Percentiles rank a stretch among this genome's conserved stretches.
phyloP scores from a whole-genome alignment of 2,329 filamentous ascomycete species.

The Aspergillus fischeri region DNA sequence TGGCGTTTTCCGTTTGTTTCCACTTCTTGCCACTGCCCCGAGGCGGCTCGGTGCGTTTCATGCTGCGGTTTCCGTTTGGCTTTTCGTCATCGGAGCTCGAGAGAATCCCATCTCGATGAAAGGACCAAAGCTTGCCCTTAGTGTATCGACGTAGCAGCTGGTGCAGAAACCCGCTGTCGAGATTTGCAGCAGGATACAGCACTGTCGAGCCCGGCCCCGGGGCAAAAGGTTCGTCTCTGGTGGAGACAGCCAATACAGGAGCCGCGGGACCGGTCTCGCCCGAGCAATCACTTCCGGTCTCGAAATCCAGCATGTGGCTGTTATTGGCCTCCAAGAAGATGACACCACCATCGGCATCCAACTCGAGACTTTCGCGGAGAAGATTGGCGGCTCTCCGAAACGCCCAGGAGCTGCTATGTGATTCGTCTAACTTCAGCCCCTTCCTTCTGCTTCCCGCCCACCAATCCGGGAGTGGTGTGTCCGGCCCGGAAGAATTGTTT shows the following conservation, averaged over 20 bases:
- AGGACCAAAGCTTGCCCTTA: slow-evolving; percentile 47
- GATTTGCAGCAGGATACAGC: slow-evolving; percentile 25
- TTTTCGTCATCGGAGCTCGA: slow-evolving; percentile 42
- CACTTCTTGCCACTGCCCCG: slow-evolving; percentile 24
- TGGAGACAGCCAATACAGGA: slow-evolving; percentile 33
- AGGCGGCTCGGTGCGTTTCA: slow-evolving; percentile 15
- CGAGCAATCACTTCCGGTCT: slow-evolving; percentile 28
- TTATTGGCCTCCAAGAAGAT: slow-evolving; percentile 33
- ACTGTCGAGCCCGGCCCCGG: slow-evolving; percentile 25
- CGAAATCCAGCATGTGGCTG: slow-evolving; percentile 23
- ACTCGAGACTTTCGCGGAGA: slow-evolving; percentile 45
- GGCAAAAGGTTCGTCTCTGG: slow-evolving; percentile 33
- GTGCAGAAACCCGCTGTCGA: slow-evolving; percentile 30
- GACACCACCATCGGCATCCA: slow-evolving; percentile 46
- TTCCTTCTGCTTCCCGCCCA: slow-evolving; percentile 25
- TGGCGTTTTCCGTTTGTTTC: slow-evolving; percentile 33
- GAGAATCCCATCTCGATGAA: slow-evolving; percentile 41
- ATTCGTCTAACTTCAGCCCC: slow-evolving; percentile 27
- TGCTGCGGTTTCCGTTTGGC: slow-evolving; percentile 9
- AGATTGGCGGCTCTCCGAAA: slow-evolving; percentile 48
- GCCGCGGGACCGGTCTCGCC: slow-evolving; percentile 25
- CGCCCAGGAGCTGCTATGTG: slow-evolving; percentile 38
- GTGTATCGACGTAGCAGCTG: slow-evolving; percentile 43
- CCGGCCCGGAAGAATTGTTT: slow-evolving; percentile 19
- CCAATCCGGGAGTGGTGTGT: slow-evolving; percentile 31